phyloP scores from a whole-genome alignment of 495 filamentous ascomycete genomes.

The Amorphotheca resinae region DNA sequence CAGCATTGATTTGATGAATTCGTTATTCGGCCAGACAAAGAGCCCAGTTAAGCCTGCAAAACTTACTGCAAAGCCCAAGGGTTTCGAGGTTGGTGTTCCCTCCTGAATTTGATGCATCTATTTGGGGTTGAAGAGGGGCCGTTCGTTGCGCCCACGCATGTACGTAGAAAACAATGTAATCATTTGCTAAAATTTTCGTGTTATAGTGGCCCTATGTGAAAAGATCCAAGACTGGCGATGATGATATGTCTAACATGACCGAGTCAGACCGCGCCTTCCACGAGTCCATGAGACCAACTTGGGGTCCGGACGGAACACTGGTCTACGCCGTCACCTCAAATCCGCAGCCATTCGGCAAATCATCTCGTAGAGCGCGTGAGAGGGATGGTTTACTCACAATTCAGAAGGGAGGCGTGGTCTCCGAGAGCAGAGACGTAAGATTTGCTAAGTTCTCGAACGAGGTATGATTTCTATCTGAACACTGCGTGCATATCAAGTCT shows the following conservation, averaged over 20 bases:
- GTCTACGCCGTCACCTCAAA: conserved; percentile 38
- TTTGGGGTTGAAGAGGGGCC: conserved; percentile 6
- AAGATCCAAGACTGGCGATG: conserved; percentile 51
- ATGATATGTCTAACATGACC: conserved; percentile 33
- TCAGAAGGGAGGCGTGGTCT: conserved; percentile 26
- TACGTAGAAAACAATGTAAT: conserved; percentile 34
- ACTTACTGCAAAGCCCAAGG: conserved; percentile 37
- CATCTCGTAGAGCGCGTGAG: conserved; percentile 23
- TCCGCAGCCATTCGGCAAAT: conserved; percentile 20
- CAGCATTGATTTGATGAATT: conserved; percentile 87
- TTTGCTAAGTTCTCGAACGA: conserved; percentile 40
- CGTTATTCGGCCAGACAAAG: conserved; percentile 58
- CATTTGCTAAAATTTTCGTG: conserved; percentile 30
- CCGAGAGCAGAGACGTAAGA: conserved; percentile 35
- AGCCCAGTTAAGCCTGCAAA: conserved; percentile 31
- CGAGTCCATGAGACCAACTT: conserved; percentile 59
- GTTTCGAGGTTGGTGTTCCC: conserved; percentile 65
- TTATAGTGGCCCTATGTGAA: conserved; percentile 82
- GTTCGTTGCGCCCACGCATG: conserved; percentile 28
- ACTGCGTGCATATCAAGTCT: conserved; percentile 5
- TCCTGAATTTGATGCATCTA: conserved; percentile 21
- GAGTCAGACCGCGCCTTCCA: conserved; percentile 47
- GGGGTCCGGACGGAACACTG: conserved; percentile 62
- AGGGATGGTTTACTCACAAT: conserved; percentile 25
- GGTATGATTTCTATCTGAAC: conserved; percentile 23